Evolutionary conservation across 139 green algal species (phyloP).

Genomic region (Micractinium sp.): DNA sequence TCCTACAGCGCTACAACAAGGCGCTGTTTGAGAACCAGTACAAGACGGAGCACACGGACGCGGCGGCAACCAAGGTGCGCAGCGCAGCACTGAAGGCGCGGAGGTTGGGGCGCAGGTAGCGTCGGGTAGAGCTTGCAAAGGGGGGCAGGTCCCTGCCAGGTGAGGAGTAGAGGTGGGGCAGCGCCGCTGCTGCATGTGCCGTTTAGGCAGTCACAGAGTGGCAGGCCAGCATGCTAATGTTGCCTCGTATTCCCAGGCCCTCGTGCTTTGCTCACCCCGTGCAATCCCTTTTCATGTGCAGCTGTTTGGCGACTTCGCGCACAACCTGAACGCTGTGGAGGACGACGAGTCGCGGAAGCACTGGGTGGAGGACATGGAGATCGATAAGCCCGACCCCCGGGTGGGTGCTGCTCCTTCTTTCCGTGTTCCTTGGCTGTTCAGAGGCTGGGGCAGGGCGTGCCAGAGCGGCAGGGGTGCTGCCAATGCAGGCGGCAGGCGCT

Average conservation of each 20-base stretch:
- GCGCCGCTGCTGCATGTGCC: not conserved
- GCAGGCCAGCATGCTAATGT: not conserved
- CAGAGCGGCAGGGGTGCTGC: not conserved
- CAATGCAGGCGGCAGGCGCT: not conserved
- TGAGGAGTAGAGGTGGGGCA: too few relatives aligned
- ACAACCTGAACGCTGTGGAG: slow-evolving; percentile 36
- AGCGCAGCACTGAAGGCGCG: not conserved
- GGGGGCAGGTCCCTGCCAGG: too few relatives aligned
- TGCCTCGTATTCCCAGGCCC: not conserved
- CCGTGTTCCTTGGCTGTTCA: not conserved
- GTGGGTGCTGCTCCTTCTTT: not conserved
- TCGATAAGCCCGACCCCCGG: slow-evolving; percentile 31
- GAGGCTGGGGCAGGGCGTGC: not conserved
- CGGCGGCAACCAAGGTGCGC: slow-evolving; percentile 41
- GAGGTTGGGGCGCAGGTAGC: too few relatives aligned
- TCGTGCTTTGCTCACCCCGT: not conserved
- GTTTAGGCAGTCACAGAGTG: not conserved
- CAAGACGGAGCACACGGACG: slow-evolving; percentile 63
- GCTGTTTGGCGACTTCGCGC: slow-evolving; percentile 54
- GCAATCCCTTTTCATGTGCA: slow-evolving; percentile 12
- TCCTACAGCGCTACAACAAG: slow-evolving; percentile 54
- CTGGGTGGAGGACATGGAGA: slow-evolving; percentile 64
- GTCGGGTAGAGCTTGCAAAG: too few relatives aligned
- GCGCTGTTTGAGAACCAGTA: slow-evolving; percentile 89
- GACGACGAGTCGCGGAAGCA: slow-evolving; percentile 47